Evolutionary conservation across 1,284 basidiomycete genomes (phyloP), one percentile per base, ranked within the genome.

Genomic region (Ceratobasidium sp.): DNA sequence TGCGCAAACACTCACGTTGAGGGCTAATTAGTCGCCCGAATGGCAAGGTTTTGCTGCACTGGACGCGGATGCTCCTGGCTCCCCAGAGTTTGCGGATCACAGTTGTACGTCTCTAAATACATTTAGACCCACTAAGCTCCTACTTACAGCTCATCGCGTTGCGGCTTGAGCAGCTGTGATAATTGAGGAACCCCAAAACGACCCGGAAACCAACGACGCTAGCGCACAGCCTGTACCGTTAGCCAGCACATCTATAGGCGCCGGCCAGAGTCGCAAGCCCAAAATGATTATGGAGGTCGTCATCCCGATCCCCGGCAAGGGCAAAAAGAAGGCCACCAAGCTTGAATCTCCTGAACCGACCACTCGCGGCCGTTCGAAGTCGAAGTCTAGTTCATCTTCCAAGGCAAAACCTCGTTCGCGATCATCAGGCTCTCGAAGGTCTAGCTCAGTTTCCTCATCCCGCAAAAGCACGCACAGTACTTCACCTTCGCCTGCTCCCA

Each of bases 251-350:
- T 58, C 54, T n/a, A n/a, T 33, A n/a, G 16, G n/a, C 23, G 25
- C 33, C 30, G 30, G 36, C 16, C 38, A 14, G 11, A 25, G 8
- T 23, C 62, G 30, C 28, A 66, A 66, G 48, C 62, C 16, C 28
- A 49, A 40, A 53, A 53, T 67, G 38, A 67, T 67, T 23, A 58
- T 67, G 64, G 64, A 67, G 28, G 64, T 67, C 8, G 64, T 67
- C 9, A 54, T 67, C 9, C 64, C 64, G 36, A 36, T 67, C 16
- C 18, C 48, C n/a, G 25, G 21, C 48, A 66, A 51, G 7, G 21
- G 21, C 14, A 60, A 60, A 42, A 14, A 21, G 12, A 66, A 51
- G 25, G 9, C 14, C 33, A 60, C 18, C 8, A 42, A 40, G 36
- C 11, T 11, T 5, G 36, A 60, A 42, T 49, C 46, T 53, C 12